Base-by-base conservation (phyloP, 257 asterid genomes). In the Cordia subcordata region DNA sequence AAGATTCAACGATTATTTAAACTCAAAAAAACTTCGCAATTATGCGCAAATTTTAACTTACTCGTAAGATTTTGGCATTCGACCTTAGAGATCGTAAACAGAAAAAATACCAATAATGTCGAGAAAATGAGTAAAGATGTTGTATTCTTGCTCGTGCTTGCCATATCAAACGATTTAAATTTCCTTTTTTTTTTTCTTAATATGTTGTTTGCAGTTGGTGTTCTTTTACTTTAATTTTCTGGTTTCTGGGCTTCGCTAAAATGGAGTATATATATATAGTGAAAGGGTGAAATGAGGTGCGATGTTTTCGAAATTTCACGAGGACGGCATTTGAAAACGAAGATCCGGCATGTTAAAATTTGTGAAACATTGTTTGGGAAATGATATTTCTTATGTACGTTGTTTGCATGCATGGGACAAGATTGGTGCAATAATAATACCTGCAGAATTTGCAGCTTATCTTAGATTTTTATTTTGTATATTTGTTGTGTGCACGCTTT, bases 181-280 rank as follows among this genome's bases (percentile, higher is more conserved):
- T 14, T 10, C 8, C 9, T 35, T 18, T 51, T 32, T 27, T 27
- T 27, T 27, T n/a, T n/a, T n/a, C n/a, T n/a, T n/a, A 27, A 17
- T 49, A 23, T n/a, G n/a, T n/a, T n/a, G 10, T 14, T 13, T 22
- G 16, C 19, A 11, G 18, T 44, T 8, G 17, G 20, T 47, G 35
- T n/a, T n/a, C 37, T 18, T 19, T 10, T 27, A 11, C 1, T 61
- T n/a, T n/a, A n/a, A n/a, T n/a, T 5, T 18, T n/a, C 22, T 32
- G 37, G 4, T 39, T 61, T 33, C 11, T 61, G n/a, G 22, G 19
- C 19, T 11, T 11, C 17, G 57, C 11, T 20, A 6, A 52, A 19
- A 11, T 27, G 4, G n/a, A n/a, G n/a, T 21, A n/a, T 12, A 16
- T 65, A 55, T 56, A 44, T 65, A 65, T 65, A 49, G 32, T 8